Conservation (phyloP, 768 basidiomycete genomes). For the Auricularia cornea region DNA sequence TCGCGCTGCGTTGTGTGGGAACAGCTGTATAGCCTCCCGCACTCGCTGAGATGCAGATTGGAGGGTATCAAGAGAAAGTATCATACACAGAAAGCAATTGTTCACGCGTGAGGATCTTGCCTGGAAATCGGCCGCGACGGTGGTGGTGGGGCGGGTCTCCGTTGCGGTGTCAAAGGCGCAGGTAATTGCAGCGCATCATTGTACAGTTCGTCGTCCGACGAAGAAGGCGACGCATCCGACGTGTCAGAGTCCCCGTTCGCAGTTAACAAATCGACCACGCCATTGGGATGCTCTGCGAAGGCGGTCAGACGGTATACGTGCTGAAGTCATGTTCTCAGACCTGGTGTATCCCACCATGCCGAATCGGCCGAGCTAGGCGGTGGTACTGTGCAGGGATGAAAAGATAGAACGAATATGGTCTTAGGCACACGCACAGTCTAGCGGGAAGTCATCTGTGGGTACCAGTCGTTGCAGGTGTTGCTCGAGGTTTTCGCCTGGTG, state of each 20-base stretch:
- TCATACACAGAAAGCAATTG: too few relatives aligned
- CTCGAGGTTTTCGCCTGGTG: constrained; percentile 58
- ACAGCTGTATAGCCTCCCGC: too few relatives aligned
- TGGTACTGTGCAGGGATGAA: constrained; percentile 48
- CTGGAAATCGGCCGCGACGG: constrained; percentile 2
- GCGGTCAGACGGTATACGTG: neutral
- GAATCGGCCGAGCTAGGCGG: constrained; percentile 70
- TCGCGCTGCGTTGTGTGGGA: too few relatives aligned
- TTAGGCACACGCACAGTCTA: neutral
- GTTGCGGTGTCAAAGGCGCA: constrained; percentile 47
- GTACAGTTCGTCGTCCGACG: constrained; percentile 81
- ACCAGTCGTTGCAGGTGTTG: constrained; percentile 59
- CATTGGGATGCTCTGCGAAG: constrained; percentile 47
- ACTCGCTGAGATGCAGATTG: too few relatives aligned
- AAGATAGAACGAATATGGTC: neutral
- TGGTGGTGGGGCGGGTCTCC: constrained; percentile 22
- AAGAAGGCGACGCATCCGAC: constrained; percentile 55
- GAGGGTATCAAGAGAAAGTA: too few relatives aligned
- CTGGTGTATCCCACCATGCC: constrained; percentile 73
- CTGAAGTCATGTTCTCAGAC: constrained; percentile 28
- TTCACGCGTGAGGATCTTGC: too few relatives aligned
- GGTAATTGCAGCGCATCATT: constrained; percentile 63
- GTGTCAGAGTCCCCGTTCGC: constrained; percentile 54
- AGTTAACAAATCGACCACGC: constrained; percentile 70
- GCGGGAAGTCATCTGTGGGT: constrained; percentile 31